phyloP scores from a whole-genome alignment of 352 stramenopile genomes.

The Pythium sp. region DNA sequence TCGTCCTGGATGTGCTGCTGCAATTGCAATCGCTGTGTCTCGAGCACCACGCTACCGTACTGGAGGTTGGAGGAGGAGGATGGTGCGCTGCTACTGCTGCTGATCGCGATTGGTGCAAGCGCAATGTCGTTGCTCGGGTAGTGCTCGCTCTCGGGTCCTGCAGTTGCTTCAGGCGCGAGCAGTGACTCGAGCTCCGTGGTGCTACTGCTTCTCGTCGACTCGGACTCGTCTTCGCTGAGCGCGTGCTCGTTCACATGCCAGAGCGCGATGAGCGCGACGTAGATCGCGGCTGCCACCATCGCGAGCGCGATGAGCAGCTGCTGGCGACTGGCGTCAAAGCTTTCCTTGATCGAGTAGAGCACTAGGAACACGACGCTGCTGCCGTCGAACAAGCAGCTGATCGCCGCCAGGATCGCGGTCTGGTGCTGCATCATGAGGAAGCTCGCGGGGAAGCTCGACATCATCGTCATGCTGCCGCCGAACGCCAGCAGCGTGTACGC shows the following conservation, averaged over 20 bases:
- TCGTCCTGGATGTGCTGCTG: slow-evolving; percentile 21
- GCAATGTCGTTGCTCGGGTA: slow-evolving; percentile 20
- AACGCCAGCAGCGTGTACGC: slow-evolving; percentile 69
- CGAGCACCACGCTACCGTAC: slow-evolving; percentile 7
- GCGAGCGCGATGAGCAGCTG: slow-evolving; percentile 57
- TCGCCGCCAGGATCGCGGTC: slow-evolving; percentile 72
- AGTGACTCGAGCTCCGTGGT: slow-evolving; percentile 18
- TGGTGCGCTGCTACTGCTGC: not conserved
- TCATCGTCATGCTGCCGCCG: slow-evolving; percentile 79
- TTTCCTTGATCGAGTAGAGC: slow-evolving; percentile 51
- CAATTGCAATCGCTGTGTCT: not conserved
- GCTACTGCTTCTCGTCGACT: slow-evolving; percentile 12
- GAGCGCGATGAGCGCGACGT: slow-evolving; percentile 58
- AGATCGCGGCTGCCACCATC: slow-evolving; percentile 40
- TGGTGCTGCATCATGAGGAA: slow-evolving; percentile 75
- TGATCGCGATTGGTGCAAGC: not conserved
- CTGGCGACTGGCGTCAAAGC: slow-evolving; percentile 37
- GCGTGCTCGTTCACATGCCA: slow-evolving; percentile 76
- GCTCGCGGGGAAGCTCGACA: slow-evolving; percentile 69
- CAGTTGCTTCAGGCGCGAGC: slow-evolving; percentile 4
- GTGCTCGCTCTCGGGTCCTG: slow-evolving; percentile 15
- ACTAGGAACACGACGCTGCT: slow-evolving; percentile 76
- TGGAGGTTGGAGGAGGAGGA: not conserved
- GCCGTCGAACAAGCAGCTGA: slow-evolving; percentile 76
- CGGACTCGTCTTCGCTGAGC: slow-evolving; percentile 24